Evolutionary conservation across 176 grass and related monocot genomes (phyloP), one percentile per base, ranked within the genome.

Genomic region (Calamus simplicifolius): DNA sequence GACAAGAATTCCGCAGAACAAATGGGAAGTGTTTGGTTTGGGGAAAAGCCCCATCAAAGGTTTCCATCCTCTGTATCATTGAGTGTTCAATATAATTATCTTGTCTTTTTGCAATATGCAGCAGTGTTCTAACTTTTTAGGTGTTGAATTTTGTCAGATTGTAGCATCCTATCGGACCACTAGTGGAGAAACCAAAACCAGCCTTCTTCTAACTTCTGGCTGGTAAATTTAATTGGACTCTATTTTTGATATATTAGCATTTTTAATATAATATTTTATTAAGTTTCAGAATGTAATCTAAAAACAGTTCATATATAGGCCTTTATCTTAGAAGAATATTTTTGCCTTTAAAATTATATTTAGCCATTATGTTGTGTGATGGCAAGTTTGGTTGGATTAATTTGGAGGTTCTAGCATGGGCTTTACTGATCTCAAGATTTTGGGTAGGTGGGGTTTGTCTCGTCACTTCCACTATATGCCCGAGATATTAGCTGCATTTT

Each of bases 381-480:
- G 3, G 8, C 12, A 6, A 12, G 8, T 10, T 43, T 43, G 8
- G 35, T 43, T 43, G 12, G 12, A 13, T 43, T 12, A 43, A 43
- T 12, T 12, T 43, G 35, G 7, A 43, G 7, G 8, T 38, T 49
- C 25, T 17, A 12, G 5, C 54, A 3, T 14, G 18, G 21, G 18
- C 23, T 29, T 35, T 73, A 54, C 18, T 56, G 26, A 62, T 27
- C 62, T 55, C 5, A 27, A 54, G 25, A 1, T 27, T 71, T 71
- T 75, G 69, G 50, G 74, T 69, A 98, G 94, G 94, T 98, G 94
- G 87, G 93, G 84, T 51, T 62, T 98, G 63, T 74, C 84, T 68
- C 94, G 94, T 61, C 94, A 98, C 35, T 92, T 98, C 68, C 94
- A 98, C 63, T 98, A 98, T 71, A 88, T 89, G 57, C 94, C 94